A percentile compares a stretch with the other conserved stretches of the same genome.
Conservation (phyloP, 2,329 filamentous ascomycete genomes). For the Passalora sequoiae region DNA sequence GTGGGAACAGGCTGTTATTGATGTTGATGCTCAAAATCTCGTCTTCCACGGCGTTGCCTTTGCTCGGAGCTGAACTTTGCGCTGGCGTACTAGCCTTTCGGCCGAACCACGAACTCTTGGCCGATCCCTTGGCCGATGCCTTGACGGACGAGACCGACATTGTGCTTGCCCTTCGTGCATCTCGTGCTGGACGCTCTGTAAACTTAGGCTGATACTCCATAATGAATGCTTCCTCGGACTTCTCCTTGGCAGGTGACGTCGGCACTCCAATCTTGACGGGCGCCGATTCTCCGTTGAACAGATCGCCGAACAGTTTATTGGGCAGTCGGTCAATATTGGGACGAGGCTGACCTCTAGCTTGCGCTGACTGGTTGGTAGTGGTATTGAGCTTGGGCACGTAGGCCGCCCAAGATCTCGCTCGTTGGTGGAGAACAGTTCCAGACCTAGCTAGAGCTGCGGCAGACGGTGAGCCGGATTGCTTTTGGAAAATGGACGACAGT, state of each 20-base stretch:
- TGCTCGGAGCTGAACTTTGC: constrained; percentile 2
- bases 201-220: constrained; percentile 35
- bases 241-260: constrained; percentile 27
- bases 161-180: constrained; percentile 13
- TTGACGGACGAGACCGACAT: constrained; percentile 1
- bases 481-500: constrained; percentile 26
- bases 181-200: constrained; percentile 27
- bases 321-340: constrained; percentile 8
- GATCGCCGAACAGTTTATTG: constrained; percentile 28
- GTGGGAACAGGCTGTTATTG: constrained; percentile 49
- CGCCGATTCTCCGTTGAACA: constrained; percentile 34
- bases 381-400: constrained; percentile 28
- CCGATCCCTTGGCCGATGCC: constrained; percentile 8
- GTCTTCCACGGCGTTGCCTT: constrained; percentile 34
- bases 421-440: constrained; percentile 27
- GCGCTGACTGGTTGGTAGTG: constrained; percentile 5
- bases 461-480: constrained; percentile 22
- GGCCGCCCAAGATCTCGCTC: constrained; percentile 30
- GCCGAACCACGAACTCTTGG: constrained; percentile 35
- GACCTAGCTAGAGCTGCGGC: constrained; percentile 30
- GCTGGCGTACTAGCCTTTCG: constrained; percentile 22
- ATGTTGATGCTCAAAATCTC: constrained; percentile 54
- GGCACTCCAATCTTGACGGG: constrained; percentile 31
- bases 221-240: constrained; percentile 31
- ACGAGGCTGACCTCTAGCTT: background rate